Percentiles rank a stretch among this genome's conserved stretches.
These are phyloP conservation scores for Pneumocystis jirovecii DNA, from an alignment of 1,139 yeast genomes.

Conservation along the genomic window DNA sequence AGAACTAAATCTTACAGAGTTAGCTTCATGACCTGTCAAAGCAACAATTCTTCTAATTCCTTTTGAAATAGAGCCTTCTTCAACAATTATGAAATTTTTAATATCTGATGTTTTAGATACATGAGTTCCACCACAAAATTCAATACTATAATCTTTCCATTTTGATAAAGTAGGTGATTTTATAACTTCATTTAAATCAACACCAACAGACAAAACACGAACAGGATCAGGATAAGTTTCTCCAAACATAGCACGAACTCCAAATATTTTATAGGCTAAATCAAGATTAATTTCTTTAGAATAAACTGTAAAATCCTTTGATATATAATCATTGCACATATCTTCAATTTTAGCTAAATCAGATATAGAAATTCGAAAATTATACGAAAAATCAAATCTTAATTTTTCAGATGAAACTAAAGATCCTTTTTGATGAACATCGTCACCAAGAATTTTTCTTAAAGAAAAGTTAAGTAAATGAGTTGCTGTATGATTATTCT, in stretches of 20 bases:
- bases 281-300: conserved; percentile 68
- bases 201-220: conserved; percentile 91
- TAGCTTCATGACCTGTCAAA: conserved; percentile 83
- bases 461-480: conserved; percentile 84
- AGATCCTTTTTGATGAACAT: conserved; percentile 91
- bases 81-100: conserved; percentile 73
- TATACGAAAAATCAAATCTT: conserved; percentile 91
- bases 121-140: conserved; percentile 99
- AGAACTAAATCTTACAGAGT: conserved; percentile 23
- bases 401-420: conserved; percentile 88
- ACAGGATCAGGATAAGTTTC: conserved; percentile 99
- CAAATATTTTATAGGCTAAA: conserved; percentile 56
- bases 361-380: conserved; percentile 49
- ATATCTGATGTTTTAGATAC: conserved; percentile 86
- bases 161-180: conserved; percentile 51
- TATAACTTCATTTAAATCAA: conserved; percentile 66
- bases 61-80: conserved; percentile 95
- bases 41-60: conserved; percentile 98
- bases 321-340: conserved; percentile 57
- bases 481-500: conserved; percentile 97
- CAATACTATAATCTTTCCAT: conserved; percentile 71
- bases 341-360: conserved; percentile 66
- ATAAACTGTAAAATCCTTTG: conserved; percentile 54
- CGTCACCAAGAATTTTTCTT: conserved; percentile 71
- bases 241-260: conserved; percentile 95